Conservation (phyloP, 2,329 filamentous ascomycete species). For the Penicillium expansum region DNA sequence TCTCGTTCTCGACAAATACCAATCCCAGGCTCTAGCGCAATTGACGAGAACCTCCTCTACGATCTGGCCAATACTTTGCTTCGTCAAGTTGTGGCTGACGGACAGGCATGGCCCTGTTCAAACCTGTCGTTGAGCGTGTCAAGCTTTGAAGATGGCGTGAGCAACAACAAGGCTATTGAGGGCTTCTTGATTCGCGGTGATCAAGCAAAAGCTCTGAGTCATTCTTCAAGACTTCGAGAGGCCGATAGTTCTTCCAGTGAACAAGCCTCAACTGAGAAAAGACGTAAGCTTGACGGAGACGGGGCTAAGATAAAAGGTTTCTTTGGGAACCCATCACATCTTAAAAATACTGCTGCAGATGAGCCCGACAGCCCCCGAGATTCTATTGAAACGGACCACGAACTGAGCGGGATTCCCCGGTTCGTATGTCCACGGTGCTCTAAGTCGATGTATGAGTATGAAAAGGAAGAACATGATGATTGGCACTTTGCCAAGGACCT, state of each 20-base stretch:
- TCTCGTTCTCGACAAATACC: constrained; percentile 71
- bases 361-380: neutral
- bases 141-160: constrained; percentile 87
- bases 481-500: constrained; percentile 94
- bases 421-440: constrained; percentile 66
- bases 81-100: constrained; percentile 73
- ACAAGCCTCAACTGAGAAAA: constrained; percentile 38
- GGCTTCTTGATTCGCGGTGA: constrained; percentile 73
- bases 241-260: constrained; percentile 9
- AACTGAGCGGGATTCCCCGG: neutral
- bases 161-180: constrained; percentile 81
- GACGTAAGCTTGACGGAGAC: constrained; percentile 50
- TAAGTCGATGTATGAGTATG: constrained; percentile 55
- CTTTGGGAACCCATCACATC: constrained; percentile 47
- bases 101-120: constrained; percentile 82
- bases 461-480: constrained; percentile 76
- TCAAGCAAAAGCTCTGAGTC: constrained; percentile 51
- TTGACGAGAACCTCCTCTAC: constrained; percentile 71
- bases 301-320: constrained; percentile 57
- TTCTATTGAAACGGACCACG: neutral
- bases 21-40: constrained; percentile 70
- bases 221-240: constrained; percentile 19
- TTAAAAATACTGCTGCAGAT: neutral
- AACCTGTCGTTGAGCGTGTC: constrained; percentile 84
- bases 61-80: constrained; percentile 74